phyloP scores from a whole-genome alignment of 768 basidiomycete species.

The Suillus spraguei region DNA sequence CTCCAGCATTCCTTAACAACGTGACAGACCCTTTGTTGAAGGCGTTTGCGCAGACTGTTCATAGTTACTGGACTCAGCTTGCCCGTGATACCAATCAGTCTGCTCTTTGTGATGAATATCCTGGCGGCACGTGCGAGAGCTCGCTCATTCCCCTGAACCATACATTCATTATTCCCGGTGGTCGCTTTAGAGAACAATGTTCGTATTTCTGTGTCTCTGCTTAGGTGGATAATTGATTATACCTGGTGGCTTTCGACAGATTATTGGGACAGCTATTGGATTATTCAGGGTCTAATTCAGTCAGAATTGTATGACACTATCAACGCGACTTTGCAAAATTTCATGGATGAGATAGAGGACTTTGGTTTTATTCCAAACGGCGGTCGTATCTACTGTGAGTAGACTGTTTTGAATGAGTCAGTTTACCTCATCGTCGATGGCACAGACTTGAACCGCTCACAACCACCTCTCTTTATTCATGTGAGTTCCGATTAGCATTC shows the following conservation, averaged over 20 bases:
- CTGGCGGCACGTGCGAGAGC: constrained; percentile 68
- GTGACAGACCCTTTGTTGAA: constrained; percentile 69
- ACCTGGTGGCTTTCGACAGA: constrained; percentile 32
- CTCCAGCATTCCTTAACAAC: constrained; percentile 70
- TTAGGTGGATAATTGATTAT: neutral
- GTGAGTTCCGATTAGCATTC: constrained; percentile 37
- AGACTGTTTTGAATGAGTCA: neutral
- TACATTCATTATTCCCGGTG: constrained; percentile 89
- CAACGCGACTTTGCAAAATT: constrained; percentile 84
- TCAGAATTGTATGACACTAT: constrained; percentile 74
- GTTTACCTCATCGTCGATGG: constrained; percentile 4
- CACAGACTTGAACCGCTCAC: constrained; percentile 84
- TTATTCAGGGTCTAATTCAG: constrained; percentile 82
- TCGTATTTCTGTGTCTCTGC: constrained; percentile 34
- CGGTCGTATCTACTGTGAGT: constrained; percentile 83
- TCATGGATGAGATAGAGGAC: constrained; percentile 87
- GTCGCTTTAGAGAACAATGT: constrained; percentile 85
- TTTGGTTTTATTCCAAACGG: constrained; percentile 96
- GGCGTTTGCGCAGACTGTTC: constrained; percentile 78
- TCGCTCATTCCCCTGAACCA: constrained; percentile 88
- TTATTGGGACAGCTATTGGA: constrained; percentile 82
- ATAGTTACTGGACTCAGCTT: constrained; percentile 83
- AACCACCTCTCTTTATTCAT: constrained; percentile 87
- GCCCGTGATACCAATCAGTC: constrained; percentile 75
- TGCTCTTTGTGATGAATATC: constrained; percentile 56